Percentiles rank a stretch among this genome's conserved stretches.
phyloP scores from a whole-genome alignment of 495 filamentous ascomycete species.

The Hyphodiscus hymeniophilus region DNA sequence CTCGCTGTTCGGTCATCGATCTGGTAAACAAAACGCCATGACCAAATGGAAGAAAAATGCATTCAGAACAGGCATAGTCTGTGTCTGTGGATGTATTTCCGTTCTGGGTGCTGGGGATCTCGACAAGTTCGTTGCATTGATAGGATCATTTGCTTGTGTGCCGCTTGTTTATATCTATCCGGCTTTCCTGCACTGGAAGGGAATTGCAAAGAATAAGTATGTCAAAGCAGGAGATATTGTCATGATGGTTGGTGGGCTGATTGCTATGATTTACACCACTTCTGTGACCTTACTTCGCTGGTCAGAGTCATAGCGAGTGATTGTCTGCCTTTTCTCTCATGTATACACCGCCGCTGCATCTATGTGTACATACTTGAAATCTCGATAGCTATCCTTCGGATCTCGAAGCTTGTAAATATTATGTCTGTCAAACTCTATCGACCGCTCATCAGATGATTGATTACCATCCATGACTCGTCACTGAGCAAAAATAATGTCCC shows the following conservation, averaged over 20 bases:
- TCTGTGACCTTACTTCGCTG: slow-evolving; percentile 36
- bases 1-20: slow-evolving; percentile 42
- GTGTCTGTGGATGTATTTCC: slow-evolving; percentile 41
- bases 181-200: slow-evolving; percentile 40
- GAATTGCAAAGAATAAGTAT: slow-evolving; percentile 39
- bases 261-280: slow-evolving; percentile 57
- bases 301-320: slow-evolving; percentile 1
- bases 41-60: slow-evolving; percentile 63
- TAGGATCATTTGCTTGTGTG: slow-evolving; percentile 52
- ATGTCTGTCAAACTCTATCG: no score
- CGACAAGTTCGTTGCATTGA: slow-evolving; percentile 57
- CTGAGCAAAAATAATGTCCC: no score
- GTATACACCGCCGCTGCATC: no score
- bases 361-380: no score
- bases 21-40: slow-evolving; percentile 41
- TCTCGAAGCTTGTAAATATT: no score
- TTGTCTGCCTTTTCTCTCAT: no score
- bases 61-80: slow-evolving; percentile 41
- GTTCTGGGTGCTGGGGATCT: slow-evolving; percentile 49
- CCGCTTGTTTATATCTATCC: slow-evolving; percentile 18
- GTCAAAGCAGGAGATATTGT: slow-evolving; percentile 42
- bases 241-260: slow-evolving; percentile 47
- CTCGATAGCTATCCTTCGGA: no score
- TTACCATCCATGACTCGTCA: no score
- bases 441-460: no score